phyloP scores from a whole-genome alignment of 2,329 filamentous ascomycete species.

The Ophiostoma quercus region DNA sequence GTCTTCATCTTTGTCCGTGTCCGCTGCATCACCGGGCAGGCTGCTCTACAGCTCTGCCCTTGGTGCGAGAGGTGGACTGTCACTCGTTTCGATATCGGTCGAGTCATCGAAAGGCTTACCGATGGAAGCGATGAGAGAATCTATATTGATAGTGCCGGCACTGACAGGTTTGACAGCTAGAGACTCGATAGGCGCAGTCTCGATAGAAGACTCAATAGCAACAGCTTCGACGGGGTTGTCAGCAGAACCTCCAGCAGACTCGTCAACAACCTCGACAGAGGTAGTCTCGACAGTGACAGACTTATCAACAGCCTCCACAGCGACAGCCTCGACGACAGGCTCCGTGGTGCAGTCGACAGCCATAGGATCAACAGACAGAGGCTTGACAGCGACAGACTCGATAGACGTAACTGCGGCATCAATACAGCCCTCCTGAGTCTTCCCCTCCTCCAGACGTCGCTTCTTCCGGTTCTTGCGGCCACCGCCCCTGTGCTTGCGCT shows the following conservation, averaged over 20 bases:
- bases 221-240: too few species aligned
- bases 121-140: too few species aligned
- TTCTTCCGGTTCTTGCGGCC: constrained; percentile 1
- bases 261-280: too few species aligned
- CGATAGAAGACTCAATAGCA: not conserved
- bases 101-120: too few species aligned
- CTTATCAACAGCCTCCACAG: not conserved
- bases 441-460: not conserved
- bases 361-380: not conserved
- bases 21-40: not conserved
- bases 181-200: not conserved
- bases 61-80: not conserved
- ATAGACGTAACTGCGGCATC: too few species aligned
- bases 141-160: too few species aligned
- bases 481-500: not conserved
- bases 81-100: not conserved
- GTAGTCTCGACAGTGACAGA: not conserved
- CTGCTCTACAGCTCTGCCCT: not conserved
- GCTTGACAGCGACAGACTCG: too few species aligned
- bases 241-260: too few species aligned
- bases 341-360: too few species aligned
- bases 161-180: too few species aligned
- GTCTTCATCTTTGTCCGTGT: not conserved
- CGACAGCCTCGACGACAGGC: not conserved
- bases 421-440: not conserved